Evolutionary conservation across 31 red algal species (phyloP).

Genomic region (Asparagopsis taxiformis): DNA sequence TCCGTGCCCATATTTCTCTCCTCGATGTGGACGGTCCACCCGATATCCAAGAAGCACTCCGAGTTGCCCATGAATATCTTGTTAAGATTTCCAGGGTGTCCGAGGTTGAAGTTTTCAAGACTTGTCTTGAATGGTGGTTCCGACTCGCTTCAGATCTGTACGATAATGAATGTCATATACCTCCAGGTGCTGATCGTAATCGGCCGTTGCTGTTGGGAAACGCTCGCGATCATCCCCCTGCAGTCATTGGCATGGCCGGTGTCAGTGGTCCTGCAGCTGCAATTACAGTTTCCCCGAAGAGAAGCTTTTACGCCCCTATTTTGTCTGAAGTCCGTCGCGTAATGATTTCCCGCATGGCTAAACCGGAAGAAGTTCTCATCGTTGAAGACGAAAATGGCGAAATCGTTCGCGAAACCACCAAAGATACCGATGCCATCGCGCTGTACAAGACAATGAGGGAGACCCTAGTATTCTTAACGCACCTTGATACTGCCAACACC

Average conservation of each 20-base stretch:
- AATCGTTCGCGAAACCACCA: constrained; percentile 98
- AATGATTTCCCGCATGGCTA: constrained; percentile 96
- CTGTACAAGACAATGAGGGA: constrained; percentile 98
- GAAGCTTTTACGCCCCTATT: constrained; percentile 85
- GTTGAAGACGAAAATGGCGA: constrained; percentile 99
- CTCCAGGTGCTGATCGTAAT: constrained; percentile 13
- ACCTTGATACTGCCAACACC: constrained; percentile 91
- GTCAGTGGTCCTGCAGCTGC: background rate
- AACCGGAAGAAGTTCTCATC: constrained; percentile 99
- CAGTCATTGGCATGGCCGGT: constrained; percentile 18
- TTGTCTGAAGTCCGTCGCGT: constrained; percentile 82
- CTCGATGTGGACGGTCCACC: constrained; percentile 67
- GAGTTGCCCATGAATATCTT: constrained; percentile 78
- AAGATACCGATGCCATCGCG: constrained; percentile 97
- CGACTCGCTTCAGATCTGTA: constrained; percentile 84
- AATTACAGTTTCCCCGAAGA: constrained; percentile 16
- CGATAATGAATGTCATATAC: constrained; percentile 61
- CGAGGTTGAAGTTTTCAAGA: constrained; percentile 97
- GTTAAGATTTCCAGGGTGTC: constrained; percentile 85
- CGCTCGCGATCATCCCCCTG: constrained; percentile 8
- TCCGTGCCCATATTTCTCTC: constrained; percentile 73
- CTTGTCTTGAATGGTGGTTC: constrained; percentile 97
- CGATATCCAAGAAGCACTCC: constrained; percentile 65
- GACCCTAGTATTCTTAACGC: constrained; percentile 91
- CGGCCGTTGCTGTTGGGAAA: constrained; percentile 23